Base-by-base conservation (phyloP, 495 filamentous ascomycete species). In the Penicillium simplicissimum region DNA sequence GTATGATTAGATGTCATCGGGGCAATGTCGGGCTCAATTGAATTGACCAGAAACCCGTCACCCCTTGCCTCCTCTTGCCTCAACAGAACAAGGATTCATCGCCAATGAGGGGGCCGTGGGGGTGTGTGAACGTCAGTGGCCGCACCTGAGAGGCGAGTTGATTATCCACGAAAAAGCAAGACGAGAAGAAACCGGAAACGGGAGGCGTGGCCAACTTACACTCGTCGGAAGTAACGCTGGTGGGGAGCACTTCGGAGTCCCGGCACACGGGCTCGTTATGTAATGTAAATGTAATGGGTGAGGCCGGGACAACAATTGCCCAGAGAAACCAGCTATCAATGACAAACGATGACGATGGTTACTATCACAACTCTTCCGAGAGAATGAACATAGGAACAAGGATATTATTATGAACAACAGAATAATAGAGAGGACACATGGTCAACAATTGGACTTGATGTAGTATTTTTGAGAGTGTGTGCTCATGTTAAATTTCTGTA, bases 131-230 rank as follows among this genome's bases (percentile, higher is more conserved):
- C 42, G 42, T 45, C 42, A 45, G 42, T 45, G 42, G 42, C 13
- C 1, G 8, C 6, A 19, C 5, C 2, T 2, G 11, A 13, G 9
- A 4, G 17, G 5, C 5, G 17, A 49, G 28, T 2, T 25, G 19
- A 49, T 31, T 49, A 11, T 23, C 4, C 45, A 48, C 23, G 47
- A 31, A 49, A 49, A 34, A 21, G 31, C 8, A 33, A 4, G 25
- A 52, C 48, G 48, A 52, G 48, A 52, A 52, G 23, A 52, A 52
- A 52, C 48, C 48, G 48, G 48, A 31, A 52, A 52, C 25, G 7
- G 47, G 28, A 31, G 17, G 38, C 4, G 47, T 21, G 17, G 45
- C 17, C 17, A 23, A 48, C 9, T 1, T 11, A n/a, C 8, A 48
- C 10, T 14, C 17, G 28, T 31, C 37, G n/a, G 37, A 1, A 38